phyloP scores from a whole-genome alignment of 257 asterid genomes.

The Nicotiana knightiana region DNA sequence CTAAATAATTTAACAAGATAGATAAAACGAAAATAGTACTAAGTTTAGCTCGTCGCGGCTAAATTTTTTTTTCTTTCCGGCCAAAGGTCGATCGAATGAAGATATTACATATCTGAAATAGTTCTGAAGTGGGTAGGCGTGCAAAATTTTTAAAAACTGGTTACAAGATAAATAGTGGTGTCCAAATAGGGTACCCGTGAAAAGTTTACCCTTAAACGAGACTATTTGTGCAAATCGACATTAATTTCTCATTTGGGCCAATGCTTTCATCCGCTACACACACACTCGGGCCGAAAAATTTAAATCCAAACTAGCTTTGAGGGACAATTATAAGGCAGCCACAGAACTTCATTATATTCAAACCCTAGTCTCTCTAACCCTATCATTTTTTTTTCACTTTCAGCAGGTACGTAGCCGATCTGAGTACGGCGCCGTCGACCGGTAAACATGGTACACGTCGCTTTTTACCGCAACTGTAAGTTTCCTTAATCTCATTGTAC shows the following conservation, averaged over 20 bases:
- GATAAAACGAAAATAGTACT: no score
- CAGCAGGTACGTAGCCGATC: neutral
- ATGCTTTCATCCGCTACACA: neutral
- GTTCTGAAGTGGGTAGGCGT: no score
- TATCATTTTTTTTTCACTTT: neutral
- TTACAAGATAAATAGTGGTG: no score
- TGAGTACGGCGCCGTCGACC: slow-evolving; percentile 11
- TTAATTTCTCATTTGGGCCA: neutral
- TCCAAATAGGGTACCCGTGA: no score
- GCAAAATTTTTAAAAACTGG: no score
- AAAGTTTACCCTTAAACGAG: no score
- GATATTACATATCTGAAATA: no score
- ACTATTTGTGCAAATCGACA: no score
- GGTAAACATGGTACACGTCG: slow-evolving; percentile 31
- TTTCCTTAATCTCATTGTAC: neutral
- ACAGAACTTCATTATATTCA: neutral
- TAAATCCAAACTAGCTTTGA: neutral
- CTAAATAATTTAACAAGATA: no score
- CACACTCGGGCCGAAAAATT: neutral
- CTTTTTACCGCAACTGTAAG: slow-evolving; percentile 40
- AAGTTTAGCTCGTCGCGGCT: no score
- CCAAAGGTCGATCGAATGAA: no score
- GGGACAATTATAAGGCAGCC: neutral
- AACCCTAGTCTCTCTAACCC: slow-evolving; percentile 11
- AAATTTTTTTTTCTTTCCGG: no score